These are phyloP conservation scores for Fusarium veterinarium DNA, from an alignment of 2,329 filamentous ascomycete genomes.

Conservation along the genomic window DNA sequence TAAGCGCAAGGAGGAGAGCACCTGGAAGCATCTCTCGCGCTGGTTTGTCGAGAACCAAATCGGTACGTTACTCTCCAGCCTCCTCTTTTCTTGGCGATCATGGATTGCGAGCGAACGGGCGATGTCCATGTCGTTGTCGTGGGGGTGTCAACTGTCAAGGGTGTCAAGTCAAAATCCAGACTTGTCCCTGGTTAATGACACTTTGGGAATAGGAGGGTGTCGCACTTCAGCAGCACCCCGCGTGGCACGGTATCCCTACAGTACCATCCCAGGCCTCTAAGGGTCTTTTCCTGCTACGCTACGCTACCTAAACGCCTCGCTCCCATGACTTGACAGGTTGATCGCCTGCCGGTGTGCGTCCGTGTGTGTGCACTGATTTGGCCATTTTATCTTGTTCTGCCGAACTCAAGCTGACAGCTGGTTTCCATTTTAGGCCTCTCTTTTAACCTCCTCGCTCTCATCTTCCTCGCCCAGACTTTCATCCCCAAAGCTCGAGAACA, in stretches of 20 bases:
- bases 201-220: constrained; percentile 18
- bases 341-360: constrained; percentile 14
- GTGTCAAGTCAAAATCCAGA: constrained; percentile 20
- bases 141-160: constrained; percentile 19
- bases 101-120: constrained; percentile 8
- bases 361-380: constrained; percentile 17
- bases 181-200: constrained; percentile 17
- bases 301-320: constrained; percentile 24
- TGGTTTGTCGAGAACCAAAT: constrained; percentile 85
- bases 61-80: constrained; percentile 64
- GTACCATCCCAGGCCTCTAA: constrained; percentile 18
- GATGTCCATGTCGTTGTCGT: neutral
- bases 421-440: constrained; percentile 70
- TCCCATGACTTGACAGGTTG: constrained; percentile 31
- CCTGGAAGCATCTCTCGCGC: constrained; percentile 69
- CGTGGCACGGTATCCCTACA: constrained; percentile 40
- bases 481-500: constrained; percentile 83
- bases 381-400: constrained; percentile 3
- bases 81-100: constrained; percentile 10
- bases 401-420: constrained; percentile 40
- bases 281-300: constrained; percentile 26
- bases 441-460: constrained; percentile 84
- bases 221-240: constrained; percentile 37
- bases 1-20: constrained; percentile 71
- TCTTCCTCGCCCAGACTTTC: constrained; percentile 83